Base-by-base conservation (phyloP, 83 land plant species). In the Isoetes engelmannii region DNA sequence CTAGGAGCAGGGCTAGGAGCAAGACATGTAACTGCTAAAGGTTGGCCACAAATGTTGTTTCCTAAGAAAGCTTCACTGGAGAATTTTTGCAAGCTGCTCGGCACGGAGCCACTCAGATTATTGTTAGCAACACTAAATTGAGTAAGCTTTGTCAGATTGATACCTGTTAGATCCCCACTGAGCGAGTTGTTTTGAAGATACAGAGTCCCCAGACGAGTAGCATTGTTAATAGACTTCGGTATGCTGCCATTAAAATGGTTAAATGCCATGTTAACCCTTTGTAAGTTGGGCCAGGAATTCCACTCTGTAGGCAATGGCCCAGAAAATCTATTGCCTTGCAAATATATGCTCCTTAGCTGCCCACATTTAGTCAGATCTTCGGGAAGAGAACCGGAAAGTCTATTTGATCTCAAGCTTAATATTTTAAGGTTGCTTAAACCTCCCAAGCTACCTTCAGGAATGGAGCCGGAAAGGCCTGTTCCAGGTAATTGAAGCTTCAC, bases 111-210 rank as follows among this genome's bases (percentile, higher is more conserved):
- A 8, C 67, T 85, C 18, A 89, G 57, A 8, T 57, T 65, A 50
- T 86, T 89, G 62, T 65, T 44, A 4, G 93, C 87, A 0, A 89
- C 93, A 44, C 86, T 89, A 73, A 89, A 86, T 70, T 82, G 76
- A 5, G 44, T 69, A 5, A 86, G 70, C 1, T 44, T 47, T 13
- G 79, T 61, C 15, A 74, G 51, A 4, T 79, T 44, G 48, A 89
- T 69, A 7, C 59, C 73, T 6, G 87, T 82, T 5, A 89, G 43
- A 5, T 69, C 44, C 8, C 93, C 93, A n/a, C 71, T 44, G 50
- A 89, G 50, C 17, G 47, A 21, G 65, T 89, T 89, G 49, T 67
- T 69, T 70, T 86, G 71, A 19, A 89, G 69, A 49, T 48, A 72
- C 15, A 89, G 69, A 0, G 83, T 78, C 17, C 48, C 67, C 47